Evolutionary conservation across 2,329 filamentous ascomycete genomes (phyloP).

Genomic region (Ramularia collo-cygni): DNA sequence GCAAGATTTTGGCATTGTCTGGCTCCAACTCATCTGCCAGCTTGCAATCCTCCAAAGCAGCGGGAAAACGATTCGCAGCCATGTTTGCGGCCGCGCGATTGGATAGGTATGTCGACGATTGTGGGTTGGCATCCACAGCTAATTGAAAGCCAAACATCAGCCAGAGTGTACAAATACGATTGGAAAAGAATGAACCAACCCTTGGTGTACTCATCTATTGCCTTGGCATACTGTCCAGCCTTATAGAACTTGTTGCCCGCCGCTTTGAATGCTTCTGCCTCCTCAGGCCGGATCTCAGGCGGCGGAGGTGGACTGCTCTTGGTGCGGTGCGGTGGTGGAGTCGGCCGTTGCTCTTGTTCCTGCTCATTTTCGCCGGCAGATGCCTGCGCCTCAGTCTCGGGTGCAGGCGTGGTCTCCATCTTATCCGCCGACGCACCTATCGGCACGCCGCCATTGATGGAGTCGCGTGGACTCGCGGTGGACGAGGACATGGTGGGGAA

Average conservation of each 20-base stretch:
- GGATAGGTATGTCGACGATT: slow-evolving; percentile 82
- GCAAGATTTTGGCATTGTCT: slow-evolving; percentile 77
- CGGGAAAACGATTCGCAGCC: slow-evolving; percentile 69
- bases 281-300: slow-evolving; percentile 47
- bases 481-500: slow-evolving; percentile 36
- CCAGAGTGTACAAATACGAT: background rate
- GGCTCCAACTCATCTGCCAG: slow-evolving; percentile 77
- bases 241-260: slow-evolving; percentile 97
- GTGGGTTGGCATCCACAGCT: slow-evolving; percentile 84
- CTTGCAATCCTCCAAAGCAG: slow-evolving; percentile 81
- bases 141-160: slow-evolving; percentile 8
- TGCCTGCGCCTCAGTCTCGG: slow-evolving; percentile 37
- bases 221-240: slow-evolving; percentile 78
- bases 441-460: slow-evolving; percentile 18
- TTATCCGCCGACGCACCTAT: slow-evolving; percentile 13
- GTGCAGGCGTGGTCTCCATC: slow-evolving; percentile 30
- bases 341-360: slow-evolving; percentile 45
- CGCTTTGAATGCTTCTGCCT: slow-evolving; percentile 87
- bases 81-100: slow-evolving; percentile 95
- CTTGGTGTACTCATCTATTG: slow-evolving; percentile 91
- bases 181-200: slow-evolving; percentile 48
- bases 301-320: slow-evolving; percentile 42
- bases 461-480: slow-evolving; percentile 13
- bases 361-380: slow-evolving; percentile 40
- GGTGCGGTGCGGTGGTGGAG: slow-evolving; percentile 64